These are phyloP conservation scores for Smallanthus sonchifolius DNA, from an alignment of 129 eudicot genomes.

Conservation along the genomic window DNA sequence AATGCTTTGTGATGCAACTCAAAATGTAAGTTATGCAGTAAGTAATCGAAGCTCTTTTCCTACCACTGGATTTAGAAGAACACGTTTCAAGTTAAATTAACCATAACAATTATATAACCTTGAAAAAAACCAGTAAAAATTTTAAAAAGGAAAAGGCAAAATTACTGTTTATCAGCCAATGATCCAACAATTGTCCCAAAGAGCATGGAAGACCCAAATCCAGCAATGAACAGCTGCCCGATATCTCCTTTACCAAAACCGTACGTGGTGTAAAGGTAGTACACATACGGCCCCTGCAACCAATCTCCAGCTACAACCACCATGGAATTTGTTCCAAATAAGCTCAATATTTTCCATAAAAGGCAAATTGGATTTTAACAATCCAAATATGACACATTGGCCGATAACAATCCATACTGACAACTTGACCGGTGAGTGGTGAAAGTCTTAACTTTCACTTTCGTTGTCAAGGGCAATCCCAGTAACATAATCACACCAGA, in stretches of 20 bases:
- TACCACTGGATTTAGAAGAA: conserved; percentile 56
- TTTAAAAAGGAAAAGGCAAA: background rate
- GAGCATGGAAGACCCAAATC: conserved; percentile 98
- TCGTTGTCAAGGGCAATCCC: no score
- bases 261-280: conserved; percentile 66
- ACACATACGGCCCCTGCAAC: conserved; percentile 79
- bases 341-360: background rate
- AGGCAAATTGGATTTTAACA: no score
- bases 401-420: no score
- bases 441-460: no score
- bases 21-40: conserved; percentile 96
- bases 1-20: conserved; percentile 97
- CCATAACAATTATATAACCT: background rate
- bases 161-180: conserved; percentile 94
- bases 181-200: conserved; percentile 99
- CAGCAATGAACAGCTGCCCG: conserved; percentile 98
- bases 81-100: background rate
- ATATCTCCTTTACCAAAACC: conserved; percentile 77
- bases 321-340: conserved; percentile 21
- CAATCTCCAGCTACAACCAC: conserved; percentile 81
- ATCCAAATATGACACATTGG: no score
- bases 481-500: no score
- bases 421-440: no score
- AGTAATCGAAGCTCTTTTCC: conserved; percentile 90
- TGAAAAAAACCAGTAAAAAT: background rate